Evolutionary conservation across 345 rosid species (phyloP), one percentile per base, ranked within the genome.

Genomic region (Ailanthus altissimus): DNA sequence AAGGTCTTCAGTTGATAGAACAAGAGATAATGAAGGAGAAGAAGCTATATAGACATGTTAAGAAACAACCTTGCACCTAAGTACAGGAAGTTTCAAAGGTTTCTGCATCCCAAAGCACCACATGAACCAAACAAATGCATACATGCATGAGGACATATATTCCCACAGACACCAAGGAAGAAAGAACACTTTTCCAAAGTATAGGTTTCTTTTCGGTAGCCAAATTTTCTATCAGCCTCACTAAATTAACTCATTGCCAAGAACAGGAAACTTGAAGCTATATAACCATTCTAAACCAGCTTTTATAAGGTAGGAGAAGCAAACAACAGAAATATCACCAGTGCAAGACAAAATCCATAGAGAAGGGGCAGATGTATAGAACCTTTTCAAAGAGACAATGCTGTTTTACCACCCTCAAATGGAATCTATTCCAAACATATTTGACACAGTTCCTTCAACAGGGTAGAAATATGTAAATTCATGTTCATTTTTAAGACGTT

Each of bases 261-360:
- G 45, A 36, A 54, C 63, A 71, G 38, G 36, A 63, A 38, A 38
- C 46, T 20, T 54, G 59, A 23, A 54, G 21, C 59, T 45, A 42
- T 45, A 42, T 49, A 67, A 28, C 36, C 54, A 43, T 49, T 66
- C 32, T 66, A 15, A 21, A 45, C 25, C 70, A 66, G 25, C 15
- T 70, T 47, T 53, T 16, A 43, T 12, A 14, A 70, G 23, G 16
- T 53, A 51, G 7, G 26, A 12, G 43, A 16, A 70, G 26, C 62
- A 70, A 51, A 53, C 62, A 70, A 38, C 46, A 53, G 14, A 51
- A 36, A 20, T 23, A 67, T 13, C 40, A 68, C 32, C 58, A 68
- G 20, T 11, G 9, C 26, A 65, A 65, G 50, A 65, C 28, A 4
- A 0, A 32, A 32, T 32, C 2, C 38, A 32, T 1, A 32, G 38